phyloP scores from a whole-genome alignment of 352 stramenopile species.

The Globisporangium heterothallicum region DNA sequence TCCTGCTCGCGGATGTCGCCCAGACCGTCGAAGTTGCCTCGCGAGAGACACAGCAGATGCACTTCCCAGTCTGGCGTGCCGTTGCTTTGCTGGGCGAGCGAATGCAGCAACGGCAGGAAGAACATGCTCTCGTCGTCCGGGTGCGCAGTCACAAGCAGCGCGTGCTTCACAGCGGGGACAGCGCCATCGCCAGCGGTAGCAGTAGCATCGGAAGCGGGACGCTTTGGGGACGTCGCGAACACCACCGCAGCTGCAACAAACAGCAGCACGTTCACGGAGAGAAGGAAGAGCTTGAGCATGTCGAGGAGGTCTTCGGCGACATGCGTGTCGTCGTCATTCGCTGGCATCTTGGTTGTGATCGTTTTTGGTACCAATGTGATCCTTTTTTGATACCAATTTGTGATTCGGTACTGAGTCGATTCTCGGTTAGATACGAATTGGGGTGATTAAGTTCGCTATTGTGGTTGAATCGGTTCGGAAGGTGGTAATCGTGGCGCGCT shows the following conservation, averaged over 20 bases:
- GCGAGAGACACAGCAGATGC: conserved; percentile 89
- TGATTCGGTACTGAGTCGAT: neutral
- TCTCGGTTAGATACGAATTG: neutral
- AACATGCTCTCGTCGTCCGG: conserved; percentile 98
- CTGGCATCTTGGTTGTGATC: conserved; percentile 16
- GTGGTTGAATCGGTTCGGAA: neutral
- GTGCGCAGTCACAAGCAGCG: conserved; percentile 91
- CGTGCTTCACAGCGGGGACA: conserved; percentile 25
- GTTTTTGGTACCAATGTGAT: neutral
- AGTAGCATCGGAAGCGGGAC: neutral
- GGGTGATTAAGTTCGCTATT: neutral
- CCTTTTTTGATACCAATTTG: neutral
- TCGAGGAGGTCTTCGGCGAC: conserved; percentile 32
- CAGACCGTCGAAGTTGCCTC: conserved; percentile 90
- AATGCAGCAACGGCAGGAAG: conserved; percentile 89
- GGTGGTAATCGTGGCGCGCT: neutral
- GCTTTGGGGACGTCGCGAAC: conserved; percentile 18
- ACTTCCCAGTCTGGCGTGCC: conserved; percentile 35
- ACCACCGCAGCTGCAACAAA: conserved; percentile 40
- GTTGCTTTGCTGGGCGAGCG: conserved; percentile 23
- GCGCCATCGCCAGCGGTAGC: neutral
- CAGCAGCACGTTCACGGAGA: conserved; percentile 54
- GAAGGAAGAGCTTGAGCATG: conserved; percentile 50
- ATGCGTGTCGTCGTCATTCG: conserved; percentile 1
- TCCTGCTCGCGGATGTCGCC: conserved; percentile 82